Conservation (phyloP, 179 eudicot species). For the Patellifolia procumbens region DNA sequence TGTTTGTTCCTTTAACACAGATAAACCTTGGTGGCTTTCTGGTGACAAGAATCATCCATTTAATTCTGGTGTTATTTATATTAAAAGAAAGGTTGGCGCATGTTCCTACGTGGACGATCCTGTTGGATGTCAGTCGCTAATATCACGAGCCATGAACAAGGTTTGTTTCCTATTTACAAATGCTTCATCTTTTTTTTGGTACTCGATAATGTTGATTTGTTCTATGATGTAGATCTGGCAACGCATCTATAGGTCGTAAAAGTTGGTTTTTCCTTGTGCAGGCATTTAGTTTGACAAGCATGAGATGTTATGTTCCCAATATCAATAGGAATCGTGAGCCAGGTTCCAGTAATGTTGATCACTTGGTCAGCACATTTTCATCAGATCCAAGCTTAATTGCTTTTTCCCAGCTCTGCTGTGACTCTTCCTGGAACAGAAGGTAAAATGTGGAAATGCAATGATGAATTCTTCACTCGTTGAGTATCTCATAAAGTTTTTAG, state of each 20-base stretch:
- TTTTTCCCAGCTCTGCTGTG: slow-evolving; percentile 87
- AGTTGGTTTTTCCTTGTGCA: slow-evolving; percentile 28
- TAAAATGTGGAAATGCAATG: slow-evolving; percentile 30
- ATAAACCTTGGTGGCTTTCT: slow-evolving; percentile 91
- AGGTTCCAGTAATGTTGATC: slow-evolving; percentile 65
- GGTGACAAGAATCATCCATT: slow-evolving; percentile 81
- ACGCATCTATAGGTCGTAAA: slow-evolving; percentile 11
- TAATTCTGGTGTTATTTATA: slow-evolving; percentile 82
- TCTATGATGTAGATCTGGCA: neutral
- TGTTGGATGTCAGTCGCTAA: slow-evolving; percentile 80
- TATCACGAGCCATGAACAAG: slow-evolving; percentile 98
- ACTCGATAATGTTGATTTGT: neutral
- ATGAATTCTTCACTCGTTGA: neutral
- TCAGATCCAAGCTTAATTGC: slow-evolving; percentile 96
- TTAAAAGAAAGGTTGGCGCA: slow-evolving; percentile 93
- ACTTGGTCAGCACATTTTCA: slow-evolving; percentile 92
- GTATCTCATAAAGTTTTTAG: neutral
- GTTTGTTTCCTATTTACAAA: slow-evolving; percentile 32
- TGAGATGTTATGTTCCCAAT: slow-evolving; percentile 39
- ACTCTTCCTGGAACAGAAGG: slow-evolving; percentile 80
- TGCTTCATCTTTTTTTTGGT: neutral
- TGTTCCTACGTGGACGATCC: slow-evolving; percentile 99
- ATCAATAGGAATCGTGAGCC: slow-evolving; percentile 36
- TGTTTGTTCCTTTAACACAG: slow-evolving; percentile 38
- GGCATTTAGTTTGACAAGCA: slow-evolving; percentile 77